These are phyloP conservation scores for Cryphonectria radicalis DNA, from an alignment of 2,329 filamentous ascomycete species.

Conservation along the genomic window DNA sequence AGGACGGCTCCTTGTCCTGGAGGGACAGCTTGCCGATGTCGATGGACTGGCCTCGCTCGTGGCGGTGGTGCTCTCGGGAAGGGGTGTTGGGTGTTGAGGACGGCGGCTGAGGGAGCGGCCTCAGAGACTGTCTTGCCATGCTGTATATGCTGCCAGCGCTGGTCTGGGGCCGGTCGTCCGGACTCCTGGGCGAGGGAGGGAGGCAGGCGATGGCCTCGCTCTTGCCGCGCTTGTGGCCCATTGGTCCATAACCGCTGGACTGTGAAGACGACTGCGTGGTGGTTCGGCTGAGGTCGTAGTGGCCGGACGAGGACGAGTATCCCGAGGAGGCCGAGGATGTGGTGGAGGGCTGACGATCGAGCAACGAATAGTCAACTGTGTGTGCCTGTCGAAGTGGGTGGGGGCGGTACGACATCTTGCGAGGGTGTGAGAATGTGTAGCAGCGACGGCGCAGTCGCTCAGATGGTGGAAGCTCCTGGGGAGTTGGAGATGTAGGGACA, in stretches of 20 bases:
- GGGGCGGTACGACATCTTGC: slow-evolving; percentile 58
- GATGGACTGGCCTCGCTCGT: slow-evolving; percentile 37
- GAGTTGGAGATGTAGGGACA: slow-evolving; percentile 19
- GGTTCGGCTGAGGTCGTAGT: slow-evolving; percentile 61
- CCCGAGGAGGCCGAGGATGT: slow-evolving; percentile 72
- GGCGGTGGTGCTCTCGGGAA: slow-evolving; percentile 33
- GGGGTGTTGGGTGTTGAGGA: slow-evolving; percentile 44
- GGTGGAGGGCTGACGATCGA: slow-evolving; percentile 69
- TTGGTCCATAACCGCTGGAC: slow-evolving; percentile 62
- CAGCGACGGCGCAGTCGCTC: slow-evolving; percentile 26
- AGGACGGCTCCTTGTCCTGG: slow-evolving; percentile 48
- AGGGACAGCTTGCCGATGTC: slow-evolving; percentile 62
- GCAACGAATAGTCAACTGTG: slow-evolving; percentile 49
- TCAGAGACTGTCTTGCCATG: slow-evolving; percentile 75
- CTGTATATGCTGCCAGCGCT: slow-evolving; percentile 68
- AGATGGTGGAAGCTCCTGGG: slow-evolving; percentile 15
- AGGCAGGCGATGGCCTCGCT: slow-evolving; percentile 67
- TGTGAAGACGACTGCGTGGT: slow-evolving; percentile 75
- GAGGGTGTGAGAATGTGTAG: slow-evolving; percentile 12
- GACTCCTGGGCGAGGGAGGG: slow-evolving; percentile 51
- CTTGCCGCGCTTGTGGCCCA: slow-evolving; percentile 72
- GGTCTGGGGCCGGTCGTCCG: slow-evolving; percentile 42
- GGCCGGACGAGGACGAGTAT: slow-evolving; percentile 62
- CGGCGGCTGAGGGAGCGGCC: slow-evolving; percentile 72
- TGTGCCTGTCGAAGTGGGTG: slow-evolving; percentile 63